These are phyloP conservation scores for Puccinellia tenuiflora DNA, from an alignment of 176 grass and related monocot species.

Conservation along the genomic window DNA sequence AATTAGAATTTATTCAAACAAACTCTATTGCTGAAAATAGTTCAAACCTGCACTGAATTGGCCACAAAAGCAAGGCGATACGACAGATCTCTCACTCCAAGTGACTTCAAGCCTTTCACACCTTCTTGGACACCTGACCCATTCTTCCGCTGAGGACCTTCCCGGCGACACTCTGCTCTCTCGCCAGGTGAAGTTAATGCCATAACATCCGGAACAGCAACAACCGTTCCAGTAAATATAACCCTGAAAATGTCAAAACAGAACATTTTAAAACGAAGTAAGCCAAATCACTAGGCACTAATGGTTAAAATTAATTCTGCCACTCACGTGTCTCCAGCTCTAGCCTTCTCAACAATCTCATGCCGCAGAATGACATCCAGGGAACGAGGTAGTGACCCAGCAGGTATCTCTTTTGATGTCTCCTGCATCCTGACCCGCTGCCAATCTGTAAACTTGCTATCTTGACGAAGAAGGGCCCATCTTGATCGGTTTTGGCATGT, in stretches of 20 bases:
- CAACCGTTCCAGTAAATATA: constrained; percentile 84
- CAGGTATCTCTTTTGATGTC: constrained; percentile 94
- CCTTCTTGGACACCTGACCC: constrained; percentile 74
- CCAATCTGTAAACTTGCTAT: constrained; percentile 99
- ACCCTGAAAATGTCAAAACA: constrained; percentile 41
- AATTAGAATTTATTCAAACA: background rate
- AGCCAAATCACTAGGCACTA: background rate
- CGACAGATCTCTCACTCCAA: constrained; percentile 93
- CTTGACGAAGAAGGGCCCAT: constrained; percentile 92
- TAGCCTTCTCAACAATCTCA: constrained; percentile 97
- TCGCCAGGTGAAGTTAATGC: constrained; percentile 94
- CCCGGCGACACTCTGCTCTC: constrained; percentile 86
- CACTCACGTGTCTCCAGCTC: constrained; percentile 93
- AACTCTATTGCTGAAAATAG: constrained; percentile 10
- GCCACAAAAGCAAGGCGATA: constrained; percentile 93
- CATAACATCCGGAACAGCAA: constrained; percentile 94
- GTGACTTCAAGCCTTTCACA: constrained; percentile 76
- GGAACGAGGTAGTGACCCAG: constrained; percentile 89
- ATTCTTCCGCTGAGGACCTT: constrained; percentile 80
- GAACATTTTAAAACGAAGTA: background rate
- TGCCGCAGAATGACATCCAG: constrained; percentile 88
- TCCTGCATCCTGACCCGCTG: constrained; percentile 92
- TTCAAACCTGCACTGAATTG: constrained; percentile 80
- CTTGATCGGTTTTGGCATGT: constrained; percentile 78
- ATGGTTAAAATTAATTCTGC: background rate